Conservation (phyloP, 1,284 basidiomycete genomes). For the Amylostereum areolatum region DNA sequence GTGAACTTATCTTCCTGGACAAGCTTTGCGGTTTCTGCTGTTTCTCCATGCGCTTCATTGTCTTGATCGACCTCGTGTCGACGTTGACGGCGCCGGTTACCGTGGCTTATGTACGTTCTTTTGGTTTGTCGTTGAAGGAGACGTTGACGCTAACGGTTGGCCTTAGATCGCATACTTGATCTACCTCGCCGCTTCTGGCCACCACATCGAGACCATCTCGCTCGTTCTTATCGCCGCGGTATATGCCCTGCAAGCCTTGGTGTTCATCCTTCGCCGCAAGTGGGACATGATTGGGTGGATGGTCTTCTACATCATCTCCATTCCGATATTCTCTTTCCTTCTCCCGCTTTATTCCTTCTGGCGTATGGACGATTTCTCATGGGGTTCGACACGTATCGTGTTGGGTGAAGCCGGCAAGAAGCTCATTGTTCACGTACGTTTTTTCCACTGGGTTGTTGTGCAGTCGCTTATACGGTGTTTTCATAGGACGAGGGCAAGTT, state of each 20-base stretch:
- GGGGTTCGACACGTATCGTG: constrained; percentile 93
- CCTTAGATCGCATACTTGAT: constrained; percentile 83
- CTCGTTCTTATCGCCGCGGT: constrained; percentile 91
- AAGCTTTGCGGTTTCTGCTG: constrained; percentile 96
- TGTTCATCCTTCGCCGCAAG: constrained; percentile 83
- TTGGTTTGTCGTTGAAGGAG: neutral
- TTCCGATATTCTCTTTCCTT: constrained; percentile 89
- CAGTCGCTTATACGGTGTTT: constrained; percentile 10
- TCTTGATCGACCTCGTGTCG: constrained; percentile 90
- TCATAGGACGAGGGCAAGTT: constrained; percentile 93
- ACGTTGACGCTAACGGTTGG: neutral
- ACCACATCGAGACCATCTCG: constrained; percentile 72
- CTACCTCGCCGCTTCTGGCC: constrained; percentile 57
- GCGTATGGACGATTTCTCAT: constrained; percentile 99
- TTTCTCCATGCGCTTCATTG: constrained; percentile 98
- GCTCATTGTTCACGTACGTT: constrained; percentile 82
- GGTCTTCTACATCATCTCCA: constrained; percentile 92
- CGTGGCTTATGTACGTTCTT: constrained; percentile 79
- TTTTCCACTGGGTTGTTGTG: neutral
- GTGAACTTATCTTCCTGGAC: constrained; percentile 87
- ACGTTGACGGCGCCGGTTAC: constrained; percentile 90
- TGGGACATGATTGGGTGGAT: constrained; percentile 99
- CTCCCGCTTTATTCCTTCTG: constrained; percentile 97
- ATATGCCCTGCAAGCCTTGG: constrained; percentile 85
- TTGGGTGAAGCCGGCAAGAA: constrained; percentile 94